Conservation (phyloP, 176 grass and related monocot genomes). For the Sorghum bicolor region Sorghum_bicolor_NCBIv3 NC_012870.2:2018501-2019000, state of each 20-base stretch:
- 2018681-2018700: constrained; percentile 66
- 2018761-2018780: constrained; percentile 55
- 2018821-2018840: background rate
- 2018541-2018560: background rate
- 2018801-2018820: background rate
- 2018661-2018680: constrained; percentile 62
- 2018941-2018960: constrained; percentile 98
- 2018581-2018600: background rate
- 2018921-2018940: constrained; percentile 97
- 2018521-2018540: constrained; percentile 22
- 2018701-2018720: constrained; percentile 75
- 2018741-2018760: constrained; percentile 65
- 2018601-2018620: constrained; percentile 10
- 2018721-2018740: constrained; percentile 66
- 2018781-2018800: constrained; percentile 74
- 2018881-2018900: background rate
- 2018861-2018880: background rate
- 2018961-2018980: constrained; percentile 96
- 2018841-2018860: background rate
- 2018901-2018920: constrained; percentile 72
- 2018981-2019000: constrained; percentile 96
- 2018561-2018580: background rate
- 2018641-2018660: constrained; percentile 55
- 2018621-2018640: background rate
- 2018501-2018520: constrained; percentile 20